Percentiles rank a stretch among this genome's conserved stretches.
These are phyloP conservation scores for Fraxinus baroniana DNA, from an alignment of 305 asterid species.

Conservation along the genomic window DNA sequence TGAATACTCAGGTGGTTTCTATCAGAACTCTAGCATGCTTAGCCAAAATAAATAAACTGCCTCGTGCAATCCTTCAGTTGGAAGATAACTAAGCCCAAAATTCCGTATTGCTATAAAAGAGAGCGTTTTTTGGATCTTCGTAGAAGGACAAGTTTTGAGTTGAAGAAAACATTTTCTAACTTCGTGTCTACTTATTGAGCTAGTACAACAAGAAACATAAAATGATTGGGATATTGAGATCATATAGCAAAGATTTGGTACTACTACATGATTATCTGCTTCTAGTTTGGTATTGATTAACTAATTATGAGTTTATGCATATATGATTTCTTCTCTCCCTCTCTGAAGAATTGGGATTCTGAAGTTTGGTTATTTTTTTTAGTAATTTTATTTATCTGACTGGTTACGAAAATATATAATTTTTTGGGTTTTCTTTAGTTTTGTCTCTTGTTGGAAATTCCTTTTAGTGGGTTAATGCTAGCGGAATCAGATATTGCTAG, in stretches of 20 bases:
- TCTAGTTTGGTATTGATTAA: background rate
- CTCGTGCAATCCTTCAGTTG: background rate
- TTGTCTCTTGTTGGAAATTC: constrained; percentile 1
- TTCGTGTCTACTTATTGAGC: background rate
- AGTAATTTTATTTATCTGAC: background rate
- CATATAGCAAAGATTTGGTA: constrained; percentile 65
- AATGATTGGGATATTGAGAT: background rate
- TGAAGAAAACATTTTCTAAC: background rate
- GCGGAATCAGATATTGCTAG: constrained; percentile 8
- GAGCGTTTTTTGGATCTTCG: background rate
- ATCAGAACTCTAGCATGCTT: background rate
- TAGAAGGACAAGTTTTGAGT: background rate
- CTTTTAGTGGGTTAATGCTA: constrained; percentile 7
- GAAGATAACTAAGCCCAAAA: background rate
- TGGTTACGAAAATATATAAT: background rate
- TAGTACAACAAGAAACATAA: background rate
- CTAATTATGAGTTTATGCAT: background rate
- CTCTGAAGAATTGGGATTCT: background rate
- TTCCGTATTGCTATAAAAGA: background rate
- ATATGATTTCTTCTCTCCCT: background rate
- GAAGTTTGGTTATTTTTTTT: background rate
- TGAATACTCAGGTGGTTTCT: no score
- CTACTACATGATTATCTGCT: background rate
- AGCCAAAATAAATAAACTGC: background rate
- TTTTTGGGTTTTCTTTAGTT: background rate